Percentiles rank a stretch among this genome's conserved stretches.
Evolutionary conservation across 148 eudicot genomes (phyloP).

Genomic region (Chenopodium formosanum): DNA sequence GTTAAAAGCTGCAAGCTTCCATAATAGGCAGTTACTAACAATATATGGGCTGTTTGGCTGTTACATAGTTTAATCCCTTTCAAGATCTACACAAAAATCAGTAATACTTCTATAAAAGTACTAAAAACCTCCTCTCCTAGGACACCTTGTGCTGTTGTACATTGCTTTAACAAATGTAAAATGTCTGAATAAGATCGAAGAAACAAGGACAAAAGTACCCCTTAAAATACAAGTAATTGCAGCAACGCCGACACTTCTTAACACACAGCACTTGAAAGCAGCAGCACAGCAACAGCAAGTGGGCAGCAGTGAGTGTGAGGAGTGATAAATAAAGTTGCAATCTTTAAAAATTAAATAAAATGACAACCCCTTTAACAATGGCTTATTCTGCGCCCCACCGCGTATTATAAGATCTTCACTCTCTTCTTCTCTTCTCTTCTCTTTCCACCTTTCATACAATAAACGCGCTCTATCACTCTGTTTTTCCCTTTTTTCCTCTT

Average conservation of each 20-base stretch:
- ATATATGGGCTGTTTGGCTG: too few relatives aligned
- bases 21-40: too few relatives aligned
- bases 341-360: too few relatives aligned
- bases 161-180: not conserved
- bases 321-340: too few relatives aligned
- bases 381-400: slow-evolving; percentile 12
- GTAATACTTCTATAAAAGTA: too few relatives aligned
- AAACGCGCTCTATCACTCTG: slow-evolving; percentile 23
- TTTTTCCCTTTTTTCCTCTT: not conserved
- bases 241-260: slow-evolving; percentile 25
- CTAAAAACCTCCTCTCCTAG: too few relatives aligned
- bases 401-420: slow-evolving; percentile 21
- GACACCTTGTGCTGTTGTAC: not conserved
- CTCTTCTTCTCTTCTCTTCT: too few relatives aligned
- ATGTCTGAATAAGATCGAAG: not conserved
- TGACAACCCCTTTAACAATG: not conserved
- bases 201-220: slow-evolving; percentile 16
- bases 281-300: not conserved
- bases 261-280: too few relatives aligned
- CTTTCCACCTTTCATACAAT: not conserved
- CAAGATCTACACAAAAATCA: too few relatives aligned
- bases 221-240: not conserved
- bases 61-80: too few relatives aligned
- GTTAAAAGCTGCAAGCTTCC: too few relatives aligned
- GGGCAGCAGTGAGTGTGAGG: slow-evolving; percentile 2